Percentiles rank a stretch among this genome's conserved stretches.
phyloP scores from a whole-genome alignment of 225 moss, liverwort and hornwort genomes.

The Takakia lepidozioides region DNA sequence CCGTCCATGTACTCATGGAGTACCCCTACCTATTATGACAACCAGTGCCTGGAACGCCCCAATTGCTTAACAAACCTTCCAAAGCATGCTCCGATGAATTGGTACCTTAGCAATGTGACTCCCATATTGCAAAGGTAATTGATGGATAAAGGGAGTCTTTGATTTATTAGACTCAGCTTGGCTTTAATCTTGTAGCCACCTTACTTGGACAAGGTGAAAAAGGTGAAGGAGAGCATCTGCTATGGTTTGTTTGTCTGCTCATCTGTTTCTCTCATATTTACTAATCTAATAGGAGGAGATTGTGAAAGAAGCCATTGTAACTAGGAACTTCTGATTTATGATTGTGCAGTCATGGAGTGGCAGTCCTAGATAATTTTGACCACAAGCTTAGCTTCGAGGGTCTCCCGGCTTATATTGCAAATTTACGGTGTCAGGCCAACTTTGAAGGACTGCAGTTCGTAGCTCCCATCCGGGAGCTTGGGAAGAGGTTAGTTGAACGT shows the following conservation, averaged over 20 bases:
- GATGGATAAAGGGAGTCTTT: no score
- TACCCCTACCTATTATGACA: constrained; percentile 31
- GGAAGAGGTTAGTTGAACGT: constrained; percentile 42
- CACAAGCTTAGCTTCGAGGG: constrained; percentile 62
- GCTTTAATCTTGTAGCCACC: no score
- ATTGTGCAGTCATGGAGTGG: constrained; percentile 42
- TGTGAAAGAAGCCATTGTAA: no score
- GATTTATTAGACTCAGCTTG: no score
- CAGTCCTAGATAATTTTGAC: constrained; percentile 41
- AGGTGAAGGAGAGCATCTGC: no score
- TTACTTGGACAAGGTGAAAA: no score
- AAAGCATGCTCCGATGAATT: constrained; percentile 43
- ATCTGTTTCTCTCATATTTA: no score
- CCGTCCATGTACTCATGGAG: constrained; percentile 48
- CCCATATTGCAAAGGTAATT: constrained; percentile 46
- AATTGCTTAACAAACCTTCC: constrained; percentile 41
- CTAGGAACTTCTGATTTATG: neutral
- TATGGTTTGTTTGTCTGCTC: no score
- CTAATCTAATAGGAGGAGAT: no score
- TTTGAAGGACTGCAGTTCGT: constrained; percentile 53
- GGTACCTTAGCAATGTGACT: constrained; percentile 49
- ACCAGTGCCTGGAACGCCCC: constrained; percentile 31
- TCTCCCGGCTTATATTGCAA: constrained; percentile 45
- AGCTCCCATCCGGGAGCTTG: constrained; percentile 40
- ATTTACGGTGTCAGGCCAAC: constrained; percentile 49